Evolutionary conservation across 2,329 filamentous ascomycete species (phyloP).

Genomic region (Dothiorella sarmentorum): DNA sequence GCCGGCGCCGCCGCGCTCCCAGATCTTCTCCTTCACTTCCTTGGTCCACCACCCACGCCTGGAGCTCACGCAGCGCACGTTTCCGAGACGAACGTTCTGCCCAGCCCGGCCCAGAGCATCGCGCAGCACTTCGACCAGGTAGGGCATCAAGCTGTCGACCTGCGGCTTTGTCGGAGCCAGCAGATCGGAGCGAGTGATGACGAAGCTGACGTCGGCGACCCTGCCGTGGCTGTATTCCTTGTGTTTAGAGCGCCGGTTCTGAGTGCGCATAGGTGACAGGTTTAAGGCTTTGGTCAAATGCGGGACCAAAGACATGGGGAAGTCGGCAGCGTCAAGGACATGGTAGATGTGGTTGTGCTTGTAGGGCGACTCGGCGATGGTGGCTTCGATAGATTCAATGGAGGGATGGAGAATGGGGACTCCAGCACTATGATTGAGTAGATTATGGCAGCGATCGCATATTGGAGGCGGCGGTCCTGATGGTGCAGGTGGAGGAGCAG

Average conservation of each 20-base stretch:
- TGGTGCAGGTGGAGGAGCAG: not conserved
- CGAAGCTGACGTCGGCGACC: slow-evolving; percentile 78
- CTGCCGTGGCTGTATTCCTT: slow-evolving; percentile 64
- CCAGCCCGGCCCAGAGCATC: slow-evolving; percentile 68
- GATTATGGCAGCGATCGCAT: slow-evolving; percentile 82
- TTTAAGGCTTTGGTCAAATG: slow-evolving; percentile 68
- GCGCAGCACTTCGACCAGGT: slow-evolving; percentile 72
- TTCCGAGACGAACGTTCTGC: slow-evolving; percentile 75
- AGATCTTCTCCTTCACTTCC: slow-evolving; percentile 80
- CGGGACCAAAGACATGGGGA: slow-evolving; percentile 87
- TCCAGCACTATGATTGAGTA: slow-evolving; percentile 72
- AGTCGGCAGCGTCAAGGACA: slow-evolving; percentile 90
- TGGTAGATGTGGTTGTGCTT: slow-evolving; percentile 95
- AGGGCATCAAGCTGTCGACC: slow-evolving; percentile 83
- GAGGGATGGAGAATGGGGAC: slow-evolving; percentile 75
- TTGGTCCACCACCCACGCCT: slow-evolving; percentile 89
- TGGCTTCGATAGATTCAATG: slow-evolving; percentile 75
- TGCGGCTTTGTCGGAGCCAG: slow-evolving; percentile 79
- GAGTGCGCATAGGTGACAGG: slow-evolving; percentile 69
- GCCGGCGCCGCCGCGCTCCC: slow-evolving; percentile 74
- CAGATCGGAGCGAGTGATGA: slow-evolving; percentile 85
- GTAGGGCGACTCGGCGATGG: slow-evolving; percentile 83
- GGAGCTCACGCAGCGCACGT: slow-evolving; percentile 81
- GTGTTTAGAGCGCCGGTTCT: slow-evolving; percentile 72
- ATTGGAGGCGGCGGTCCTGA: slow-evolving; percentile 48